Percentiles rank a stretch among this genome's conserved stretches.
phyloP scores from a whole-genome alignment of 495 filamentous ascomycete species.

The Pseudoneurospora amorphoporcata region DNA sequence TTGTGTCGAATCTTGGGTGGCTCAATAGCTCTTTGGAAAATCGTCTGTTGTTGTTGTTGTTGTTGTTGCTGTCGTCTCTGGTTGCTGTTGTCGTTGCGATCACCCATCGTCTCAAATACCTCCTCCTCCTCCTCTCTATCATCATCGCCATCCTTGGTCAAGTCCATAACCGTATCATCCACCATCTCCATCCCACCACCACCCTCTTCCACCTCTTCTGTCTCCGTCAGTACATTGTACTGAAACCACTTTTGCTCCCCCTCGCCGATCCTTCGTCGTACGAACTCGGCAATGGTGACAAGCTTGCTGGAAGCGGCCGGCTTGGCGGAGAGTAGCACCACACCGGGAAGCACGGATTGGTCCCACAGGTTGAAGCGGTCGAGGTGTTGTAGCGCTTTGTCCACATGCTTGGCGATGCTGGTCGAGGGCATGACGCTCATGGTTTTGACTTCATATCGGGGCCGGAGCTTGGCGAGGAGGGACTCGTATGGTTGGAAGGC shows the following conservation, averaged over 20 bases:
- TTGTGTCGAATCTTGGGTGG: constrained; percentile 15
- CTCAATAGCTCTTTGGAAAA: constrained; percentile 33
- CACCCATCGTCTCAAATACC: constrained; percentile 42
- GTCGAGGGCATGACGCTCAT: constrained; percentile 44
- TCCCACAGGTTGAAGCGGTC: constrained; percentile 24
- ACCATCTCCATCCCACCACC: constrained; percentile 21
- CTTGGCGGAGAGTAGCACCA: constrained; percentile 42
- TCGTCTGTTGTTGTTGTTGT: constrained; percentile 17
- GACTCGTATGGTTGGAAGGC: constrained; percentile 13
- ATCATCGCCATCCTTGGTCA: constrained; percentile 8
- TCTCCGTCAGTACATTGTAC: constrained; percentile 42
- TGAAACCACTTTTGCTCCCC: constrained; percentile 47
- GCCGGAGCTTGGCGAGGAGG: constrained; percentile 15
- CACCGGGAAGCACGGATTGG: constrained; percentile 15
- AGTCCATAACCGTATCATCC: constrained; percentile 25
- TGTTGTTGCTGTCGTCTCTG: background rate
- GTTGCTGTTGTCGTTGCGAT: background rate
- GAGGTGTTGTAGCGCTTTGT: constrained; percentile 31
- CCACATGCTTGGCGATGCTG: constrained; percentile 45
- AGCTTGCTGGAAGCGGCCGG: constrained; percentile 45
- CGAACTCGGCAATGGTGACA: constrained; percentile 54
- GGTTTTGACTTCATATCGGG: constrained; percentile 29
- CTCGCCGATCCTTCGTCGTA: constrained; percentile 47
- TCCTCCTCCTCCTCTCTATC: constrained; percentile 13
- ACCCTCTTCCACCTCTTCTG: constrained; percentile 18